Base-by-base conservation (phyloP, 2,329 filamentous ascomycete genomes). In the Aspergillus fischeri region DNA sequence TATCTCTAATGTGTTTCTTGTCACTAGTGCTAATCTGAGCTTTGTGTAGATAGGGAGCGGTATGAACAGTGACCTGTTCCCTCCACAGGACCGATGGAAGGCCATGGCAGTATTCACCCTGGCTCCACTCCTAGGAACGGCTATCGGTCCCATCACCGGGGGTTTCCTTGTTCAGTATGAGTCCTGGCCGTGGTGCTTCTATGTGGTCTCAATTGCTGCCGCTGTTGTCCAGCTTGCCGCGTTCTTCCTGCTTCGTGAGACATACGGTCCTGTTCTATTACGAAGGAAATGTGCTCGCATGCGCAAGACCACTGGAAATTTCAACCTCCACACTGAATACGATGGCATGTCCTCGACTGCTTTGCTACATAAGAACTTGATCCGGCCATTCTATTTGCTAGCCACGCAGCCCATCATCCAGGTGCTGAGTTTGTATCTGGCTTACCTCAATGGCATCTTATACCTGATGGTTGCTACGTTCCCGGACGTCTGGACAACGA, bases 151-250 rank as follows among this genome's bases (percentile, higher is more conserved):
- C 0, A 83, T 89, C 2, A 80, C 81, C 0, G 86, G 86, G 4
- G 86, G 83, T 0, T 89, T 85, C 65, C 84, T 90, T 32, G 79
- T 84, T 0, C 73, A 87, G 63, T 59, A 81, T 76, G 82, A 80
- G 4, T 84, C 80, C 1, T 91, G 88, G 88, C 80, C 87, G 38
- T 91, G 88, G 88, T 82, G 84, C 6, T 24, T 91, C 74, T 89
- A 82, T 73, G 78, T 83, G 0, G 87, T 85, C 0, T 83, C 84
- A 1, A 86, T 89, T 54, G 77, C 77, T 25, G 83, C 84, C 55
- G 86, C 78, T 1, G 59, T 82, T 8, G 81, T 90, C 47, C 86
- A 89, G 66, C 57, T 80, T 6, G 72, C 80, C 8, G 87, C 86
- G 4, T 69, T 89, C 49, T 80, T 86, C 66, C 80, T 86, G 60